Evolutionary conservation across 345 rosid genomes (phyloP), one percentile per base, ranked within the genome.

Genomic region (Erucastrum elatum): DNA sequence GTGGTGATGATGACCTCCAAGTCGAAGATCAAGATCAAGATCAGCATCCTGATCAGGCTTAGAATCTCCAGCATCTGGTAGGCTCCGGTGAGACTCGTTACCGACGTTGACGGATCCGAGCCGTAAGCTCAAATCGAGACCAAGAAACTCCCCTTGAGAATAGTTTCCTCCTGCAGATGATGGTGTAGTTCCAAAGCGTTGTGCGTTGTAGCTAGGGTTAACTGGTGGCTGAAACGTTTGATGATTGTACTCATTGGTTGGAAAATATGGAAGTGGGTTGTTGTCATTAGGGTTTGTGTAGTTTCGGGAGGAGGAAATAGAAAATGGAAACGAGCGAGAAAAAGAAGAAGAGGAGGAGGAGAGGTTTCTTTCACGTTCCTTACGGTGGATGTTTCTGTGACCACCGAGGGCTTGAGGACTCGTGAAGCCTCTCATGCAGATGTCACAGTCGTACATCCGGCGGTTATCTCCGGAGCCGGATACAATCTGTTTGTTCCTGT

Each of bases 331-430:
- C 0, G 66, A 74, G 34, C 12, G 29, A 26, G 65, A 49, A 73
- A 33, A 74, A 17, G 75, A 62, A 41, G 77, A 72, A 10, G 78
- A 66, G 4, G 74, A 68, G 37, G 82, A 78, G 58, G 70, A 66
- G 10, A 4, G 8, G 41, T 62, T 35, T 8, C 58, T 49, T 51
- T 63, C 44, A 6, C 82, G 78, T 53, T 90, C 94, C 72, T 74
- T 87, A 25, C 93, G 84, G 78, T 92, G 97, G 65, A 94, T 86
- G 77, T 91, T 93, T 87, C 88, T 91, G 86, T 93, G 97, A 7
- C 98, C 92, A 1, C 97, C 98, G n/a, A 94, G 79, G 25, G 98
- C 98, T 77, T 94, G 97, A 8, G 94, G 93, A 78, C 85, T 94
- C 69, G 97, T 85, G 88, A 91, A 94, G 29, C 97, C 98, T 80